A percentile compares a stretch with the other conserved stretches of the same genome.
These are phyloP conservation scores for Picochlorum costavermella DNA, from an alignment of 139 green algal species.

Conservation along the genomic window DNA sequence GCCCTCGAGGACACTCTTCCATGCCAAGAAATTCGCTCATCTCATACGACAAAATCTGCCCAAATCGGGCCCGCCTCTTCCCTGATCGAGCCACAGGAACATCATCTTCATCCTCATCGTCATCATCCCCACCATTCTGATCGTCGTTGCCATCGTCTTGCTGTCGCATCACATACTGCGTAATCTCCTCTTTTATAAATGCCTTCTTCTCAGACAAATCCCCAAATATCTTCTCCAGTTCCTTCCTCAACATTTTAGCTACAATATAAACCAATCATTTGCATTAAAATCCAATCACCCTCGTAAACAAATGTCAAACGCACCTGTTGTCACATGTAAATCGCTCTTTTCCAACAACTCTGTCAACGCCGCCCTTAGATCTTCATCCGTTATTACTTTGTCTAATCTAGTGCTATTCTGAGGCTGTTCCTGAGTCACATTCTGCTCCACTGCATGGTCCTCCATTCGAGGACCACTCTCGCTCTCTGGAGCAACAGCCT, in stretches of 20 bases:
- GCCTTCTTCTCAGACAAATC: conserved; percentile 47
- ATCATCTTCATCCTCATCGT: conserved; percentile 10
- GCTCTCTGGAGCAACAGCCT: too few relatives aligned
- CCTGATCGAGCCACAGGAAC: not conserved
- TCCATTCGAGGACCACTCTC: too few relatives aligned
- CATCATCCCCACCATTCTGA: conserved; percentile 19
- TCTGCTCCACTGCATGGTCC: not conserved
- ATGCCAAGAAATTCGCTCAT: conserved; percentile 50
- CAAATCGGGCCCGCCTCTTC: conserved; percentile 4
- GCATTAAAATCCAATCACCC: not conserved
- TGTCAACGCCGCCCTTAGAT: not conserved
- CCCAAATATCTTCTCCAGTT: conserved; percentile 53
- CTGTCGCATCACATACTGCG: not conserved
- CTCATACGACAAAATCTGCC: conserved; percentile 32
- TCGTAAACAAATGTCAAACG: not conserved
- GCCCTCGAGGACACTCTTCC: conserved; percentile 31
- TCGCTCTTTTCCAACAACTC: conserved; percentile 2
- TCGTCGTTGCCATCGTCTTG: conserved; percentile 12
- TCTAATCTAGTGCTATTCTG: not conserved
- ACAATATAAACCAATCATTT: conserved; percentile 1
- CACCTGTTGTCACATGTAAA: conserved; percentile 14
- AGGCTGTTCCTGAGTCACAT: not conserved
- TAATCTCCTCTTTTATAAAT: conserved; percentile 19
- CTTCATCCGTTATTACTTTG: not conserved
- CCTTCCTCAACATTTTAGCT: conserved; percentile 58